Conservation (phyloP, 495 filamentous ascomycete species). For the Neurospora intermedia region DNA sequence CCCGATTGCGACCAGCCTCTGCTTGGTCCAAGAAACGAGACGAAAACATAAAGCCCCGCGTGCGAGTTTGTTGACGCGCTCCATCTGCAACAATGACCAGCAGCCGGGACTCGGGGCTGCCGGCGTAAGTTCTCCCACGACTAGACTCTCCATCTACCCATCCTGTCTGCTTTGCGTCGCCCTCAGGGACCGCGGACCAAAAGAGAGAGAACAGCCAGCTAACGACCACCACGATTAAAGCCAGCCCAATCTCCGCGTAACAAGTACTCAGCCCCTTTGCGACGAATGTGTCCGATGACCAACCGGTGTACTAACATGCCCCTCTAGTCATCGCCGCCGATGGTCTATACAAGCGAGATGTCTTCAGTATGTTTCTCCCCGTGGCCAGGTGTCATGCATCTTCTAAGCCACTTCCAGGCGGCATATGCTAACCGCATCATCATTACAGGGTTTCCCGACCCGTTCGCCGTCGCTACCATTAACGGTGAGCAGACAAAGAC, state of each 20-base stretch:
- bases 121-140: constrained; percentile 17
- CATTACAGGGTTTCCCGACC: constrained; percentile 78
- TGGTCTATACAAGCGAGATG: constrained; percentile 97
- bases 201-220: constrained; percentile 8
- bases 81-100: constrained; percentile 19
- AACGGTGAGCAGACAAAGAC: constrained; percentile 95
- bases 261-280: constrained; percentile 39
- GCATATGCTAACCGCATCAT: neutral
- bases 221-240: constrained; percentile 17
- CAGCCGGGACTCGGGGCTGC: constrained; percentile 20
- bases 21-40: constrained; percentile 5
- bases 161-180: neutral
- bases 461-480: constrained; percentile 93
- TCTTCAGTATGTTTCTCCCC: constrained; percentile 63
- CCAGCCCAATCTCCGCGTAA: constrained; percentile 54
- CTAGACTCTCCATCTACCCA: neutral
- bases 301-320: constrained; percentile 8
- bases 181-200: neutral
- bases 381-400: constrained; percentile 10
- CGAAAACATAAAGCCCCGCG: constrained; percentile 4
- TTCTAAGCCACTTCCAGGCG: neutral
- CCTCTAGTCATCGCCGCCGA: constrained; percentile 91
- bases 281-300: neutral
- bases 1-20: neutral
- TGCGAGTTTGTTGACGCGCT: constrained; percentile 5